Base-by-base conservation (phyloP, 1,284 basidiomycete genomes). In the Anthracocystis walkeri region DNA sequence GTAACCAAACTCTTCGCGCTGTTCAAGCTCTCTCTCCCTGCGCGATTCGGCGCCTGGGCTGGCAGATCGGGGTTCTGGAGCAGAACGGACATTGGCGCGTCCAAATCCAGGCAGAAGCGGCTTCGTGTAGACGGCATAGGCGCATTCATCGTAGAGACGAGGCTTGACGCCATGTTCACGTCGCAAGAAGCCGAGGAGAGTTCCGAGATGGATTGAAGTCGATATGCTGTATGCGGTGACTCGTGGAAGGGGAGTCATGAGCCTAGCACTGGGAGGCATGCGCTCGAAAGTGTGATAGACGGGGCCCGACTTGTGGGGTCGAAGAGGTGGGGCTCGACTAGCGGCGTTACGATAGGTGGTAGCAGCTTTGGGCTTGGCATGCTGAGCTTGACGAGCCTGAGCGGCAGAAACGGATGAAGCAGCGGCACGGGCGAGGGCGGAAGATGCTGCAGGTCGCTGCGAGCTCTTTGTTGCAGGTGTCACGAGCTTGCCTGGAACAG, bases 71-170 rank as follows among this genome's bases (percentile, higher is more conserved):
- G 82, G 81, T 59, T 83, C 83, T 2, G 89, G 91, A 0, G 93
- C 94, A 0, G 92, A 94, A 6, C 95, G 91, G 20, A 97, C 88
- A 67, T 93, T 93, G 7, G 92, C 91, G 40, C 90, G 90, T 0
- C 92, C 92, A 81, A 97, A 98, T 0, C 95, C 95, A 4, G 95
- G 93, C 5, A 97, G 88, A 0, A 97, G 88, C 0, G 95, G 95
- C 1, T 96, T 89, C 82, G 94, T 92, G 81, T 97, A 97, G 86
- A 95, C 93, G 53, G 91, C 92, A 86, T 95, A 97, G 72, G 94
- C 87, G 3, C 94, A 95, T 85, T 97, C 95, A 83, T 97, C 95
- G 81, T 93, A 97, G 1, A 94, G 89, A 61, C 95, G 88, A 0
- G 95, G 94, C 1, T 89, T 88, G 11, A 96, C 94, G 58, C 95